Evolutionary conservation across 1,139 yeast genomes (phyloP).

Genomic region (Meyerozyma sp.): DNA sequence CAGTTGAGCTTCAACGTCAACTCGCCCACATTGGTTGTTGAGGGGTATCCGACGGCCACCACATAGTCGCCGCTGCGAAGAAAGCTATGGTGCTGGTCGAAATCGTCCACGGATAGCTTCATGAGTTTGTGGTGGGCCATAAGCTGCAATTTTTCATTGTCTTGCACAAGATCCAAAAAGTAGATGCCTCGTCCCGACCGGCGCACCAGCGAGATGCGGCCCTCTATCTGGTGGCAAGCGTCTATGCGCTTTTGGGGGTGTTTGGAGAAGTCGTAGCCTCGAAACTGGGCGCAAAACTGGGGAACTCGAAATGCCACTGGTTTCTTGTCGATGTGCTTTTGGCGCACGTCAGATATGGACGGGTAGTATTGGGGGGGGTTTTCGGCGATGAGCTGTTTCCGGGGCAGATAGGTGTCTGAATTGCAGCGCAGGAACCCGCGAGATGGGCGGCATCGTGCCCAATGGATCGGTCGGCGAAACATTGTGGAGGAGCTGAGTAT

Average conservation of each 20-base stretch:
- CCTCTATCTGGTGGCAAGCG: constrained; percentile 32
- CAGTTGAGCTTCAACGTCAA: constrained; percentile 59
- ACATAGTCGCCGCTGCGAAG: constrained; percentile 71
- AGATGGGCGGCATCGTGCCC: neutral
- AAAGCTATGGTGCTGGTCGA: constrained; percentile 37
- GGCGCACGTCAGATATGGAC: constrained; percentile 11
- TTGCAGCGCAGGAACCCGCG: neutral
- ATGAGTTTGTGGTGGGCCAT: constrained; percentile 52
- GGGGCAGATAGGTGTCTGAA: constrained; percentile 4
- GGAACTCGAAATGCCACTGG: constrained; percentile 11
- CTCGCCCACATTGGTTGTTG: constrained; percentile 73
- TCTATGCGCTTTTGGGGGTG: constrained; percentile 12
- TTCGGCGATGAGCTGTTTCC: constrained; percentile 6
- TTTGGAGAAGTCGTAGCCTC: constrained; percentile 13
- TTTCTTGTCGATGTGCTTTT: neutral
- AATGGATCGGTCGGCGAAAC: neutral
- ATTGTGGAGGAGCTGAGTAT: neutral
- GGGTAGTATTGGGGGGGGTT: constrained; percentile 14
- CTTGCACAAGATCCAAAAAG: constrained; percentile 65
- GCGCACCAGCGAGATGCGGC: constrained; percentile 53
- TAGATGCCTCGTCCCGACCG: constrained; percentile 61
- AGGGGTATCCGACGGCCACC: constrained; percentile 61
- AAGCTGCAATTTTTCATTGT: constrained; percentile 49
- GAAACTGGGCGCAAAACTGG: constrained; percentile 15
- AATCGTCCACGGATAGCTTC: constrained; percentile 36